Percentiles rank a stretch among this genome's conserved stretches.
These are phyloP conservation scores for Alternaria dauci DNA, from an alignment of 2,329 filamentous ascomycete genomes.

Conservation along the genomic window DNA sequence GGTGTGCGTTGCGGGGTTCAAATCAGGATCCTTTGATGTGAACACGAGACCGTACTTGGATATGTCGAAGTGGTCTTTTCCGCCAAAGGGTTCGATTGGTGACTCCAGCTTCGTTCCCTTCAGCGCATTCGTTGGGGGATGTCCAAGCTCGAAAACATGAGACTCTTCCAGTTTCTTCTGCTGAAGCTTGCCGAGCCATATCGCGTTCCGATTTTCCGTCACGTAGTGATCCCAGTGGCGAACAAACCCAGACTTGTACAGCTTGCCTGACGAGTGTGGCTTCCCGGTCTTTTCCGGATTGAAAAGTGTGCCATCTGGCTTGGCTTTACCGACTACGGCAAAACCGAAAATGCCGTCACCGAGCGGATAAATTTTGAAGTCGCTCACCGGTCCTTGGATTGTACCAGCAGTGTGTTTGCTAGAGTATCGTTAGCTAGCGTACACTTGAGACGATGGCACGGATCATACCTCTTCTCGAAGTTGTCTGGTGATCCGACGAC, in stretches of 20 bases:
- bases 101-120: conserved; percentile 66
- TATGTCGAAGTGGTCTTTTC: conserved; percentile 81
- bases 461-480: conserved; percentile 44
- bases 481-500: conserved; percentile 44
- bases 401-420: conserved; percentile 54
- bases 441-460: neutral
- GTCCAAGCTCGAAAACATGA: neutral
- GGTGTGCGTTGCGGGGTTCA: conserved; percentile 77
- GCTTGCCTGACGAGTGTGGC: conserved; percentile 69
- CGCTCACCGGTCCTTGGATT: conserved; percentile 57
- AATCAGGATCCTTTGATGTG: conserved; percentile 75
- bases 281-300: conserved; percentile 69
- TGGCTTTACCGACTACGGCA: conserved; percentile 67
- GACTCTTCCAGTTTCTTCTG: conserved; percentile 25
- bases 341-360: conserved; percentile 53
- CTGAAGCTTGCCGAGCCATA: conserved; percentile 74
- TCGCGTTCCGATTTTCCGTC: conserved; percentile 71
- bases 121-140: conserved; percentile 69
- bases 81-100: conserved; percentile 81
- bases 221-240: conserved; percentile 85
- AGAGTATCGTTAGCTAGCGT: conserved; percentile 5
- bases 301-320: conserved; percentile 73
- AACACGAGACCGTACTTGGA: conserved; percentile 72
- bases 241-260: conserved; percentile 79
- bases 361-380: conserved; percentile 57